Percentiles rank a stretch among this genome's conserved stretches.
Conservation (phyloP, 1,139 yeast genomes). For the Candida buenavistaensis region DNA sequence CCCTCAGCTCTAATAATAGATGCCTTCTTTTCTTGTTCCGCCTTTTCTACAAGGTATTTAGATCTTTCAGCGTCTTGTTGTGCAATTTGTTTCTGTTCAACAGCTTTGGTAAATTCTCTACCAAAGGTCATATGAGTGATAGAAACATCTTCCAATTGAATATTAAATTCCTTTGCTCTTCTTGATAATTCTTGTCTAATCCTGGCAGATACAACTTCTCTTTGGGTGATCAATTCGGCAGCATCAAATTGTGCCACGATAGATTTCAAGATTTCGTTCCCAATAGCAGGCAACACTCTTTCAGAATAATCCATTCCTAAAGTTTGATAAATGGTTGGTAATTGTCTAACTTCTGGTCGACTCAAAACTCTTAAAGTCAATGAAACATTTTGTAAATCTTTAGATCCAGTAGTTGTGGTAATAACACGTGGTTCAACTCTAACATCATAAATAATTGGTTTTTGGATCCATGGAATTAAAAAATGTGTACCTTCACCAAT, state of each 20-base stretch:
- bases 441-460: conserved; percentile 86
- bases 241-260: conserved; percentile 99
- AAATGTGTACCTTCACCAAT: conserved; percentile 98
- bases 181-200: conserved; percentile 83
- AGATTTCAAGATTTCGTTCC: conserved; percentile 91
- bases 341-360: conserved; percentile 82
- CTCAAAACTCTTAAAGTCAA: conserved; percentile 90
- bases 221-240: conserved; percentile 93
- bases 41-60: conserved; percentile 88
- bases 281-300: conserved; percentile 94
- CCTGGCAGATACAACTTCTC: conserved; percentile 90
- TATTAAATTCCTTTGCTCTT: conserved; percentile 87
- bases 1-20: conserved; percentile 97
- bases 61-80: conserved; percentile 99
- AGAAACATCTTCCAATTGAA: conserved; percentile 92
- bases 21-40: conserved; percentile 97
- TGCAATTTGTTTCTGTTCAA: conserved; percentile 98
- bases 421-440: conserved; percentile 90
- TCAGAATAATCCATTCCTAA: conserved; percentile 96
- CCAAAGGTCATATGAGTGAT: conserved; percentile 99
- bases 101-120: conserved; percentile 95
- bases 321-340: conserved; percentile 86
- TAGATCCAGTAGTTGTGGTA: conserved; percentile 94
- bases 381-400: conserved; percentile 94
- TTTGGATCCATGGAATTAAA: conserved; percentile 93